These are phyloP conservation scores for Lachnellula arida DNA, from an alignment of 2,329 filamentous ascomycete species.

Conservation along the genomic window DNA sequence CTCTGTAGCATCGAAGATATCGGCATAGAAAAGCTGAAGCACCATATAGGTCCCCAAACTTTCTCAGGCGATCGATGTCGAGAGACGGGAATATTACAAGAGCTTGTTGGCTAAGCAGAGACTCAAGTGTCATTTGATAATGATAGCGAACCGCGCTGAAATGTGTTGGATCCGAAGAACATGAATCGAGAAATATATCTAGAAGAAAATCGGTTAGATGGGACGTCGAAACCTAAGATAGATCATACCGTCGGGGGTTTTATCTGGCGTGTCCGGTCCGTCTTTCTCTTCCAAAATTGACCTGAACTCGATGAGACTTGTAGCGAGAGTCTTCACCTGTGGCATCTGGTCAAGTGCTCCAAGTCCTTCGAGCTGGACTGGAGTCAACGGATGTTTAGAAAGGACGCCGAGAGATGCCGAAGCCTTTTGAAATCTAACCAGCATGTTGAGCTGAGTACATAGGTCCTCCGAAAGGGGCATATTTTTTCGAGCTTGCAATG, in stretches of 20 bases:
- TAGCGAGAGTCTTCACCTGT: neutral
- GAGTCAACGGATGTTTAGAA: too few species aligned
- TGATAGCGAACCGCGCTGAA: slow-evolving; percentile 3
- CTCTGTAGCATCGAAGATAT: slow-evolving; percentile 1
- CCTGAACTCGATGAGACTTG: neutral
- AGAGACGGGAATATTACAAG: neutral
- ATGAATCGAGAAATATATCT: neutral
- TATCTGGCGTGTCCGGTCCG: too few species aligned
- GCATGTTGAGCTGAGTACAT: too few species aligned
- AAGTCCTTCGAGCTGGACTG: too few species aligned
- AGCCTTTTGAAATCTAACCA: too few species aligned
- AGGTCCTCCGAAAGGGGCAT: too few species aligned
- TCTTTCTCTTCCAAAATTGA: neutral
- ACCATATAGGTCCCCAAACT: slow-evolving; percentile 2
- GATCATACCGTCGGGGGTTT: neutral
- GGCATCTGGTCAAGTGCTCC: neutral
- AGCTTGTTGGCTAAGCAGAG: neutral
- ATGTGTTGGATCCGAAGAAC: slow-evolving; percentile 2
- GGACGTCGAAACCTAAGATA: neutral
- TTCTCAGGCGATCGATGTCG: neutral
- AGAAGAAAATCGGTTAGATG: neutral
- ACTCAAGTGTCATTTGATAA: slow-evolving; percentile 3
- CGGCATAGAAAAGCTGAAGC: slow-evolving; percentile 3
- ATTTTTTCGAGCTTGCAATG: too few species aligned
- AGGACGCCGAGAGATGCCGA: too few species aligned